Base-by-base conservation (phyloP, 148 eudicot genomes). In the Arbutus unedo region DNA sequence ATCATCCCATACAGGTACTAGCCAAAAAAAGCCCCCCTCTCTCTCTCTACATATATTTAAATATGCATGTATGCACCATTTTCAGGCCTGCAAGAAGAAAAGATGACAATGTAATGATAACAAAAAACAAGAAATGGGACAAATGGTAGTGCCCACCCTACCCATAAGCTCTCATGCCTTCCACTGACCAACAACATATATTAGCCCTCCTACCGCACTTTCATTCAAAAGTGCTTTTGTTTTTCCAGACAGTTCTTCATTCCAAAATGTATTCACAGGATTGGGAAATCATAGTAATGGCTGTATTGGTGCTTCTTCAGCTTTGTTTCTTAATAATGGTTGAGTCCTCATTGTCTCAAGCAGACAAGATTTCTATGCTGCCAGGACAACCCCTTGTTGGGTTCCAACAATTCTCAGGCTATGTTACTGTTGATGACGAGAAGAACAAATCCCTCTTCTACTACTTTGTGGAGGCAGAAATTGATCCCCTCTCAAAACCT, bases 391-490 rank as follows among this genome's bases (percentile, higher is more conserved):
- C 98, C 44, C 57, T 81, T 82, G 98, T 95, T 43, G 89, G 82
- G n/a, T 95, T 95, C 82, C 90, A 91, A 14, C 98, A 95, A 54
- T 95, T 71, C 82, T 85, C 95, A 77, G 98, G 98, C 16, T 95
- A 95, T 88, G 93, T 95, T 2, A 89, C 90, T 79, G 94, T 95
- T 43, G 98, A 93, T 91, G 86, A 85, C 23, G 91, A 79, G 74
- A 92, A 89, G 60, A 89, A 93, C 6, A 95, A 85, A 41, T 82
- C 92, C 60, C 82, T 95, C 13, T 95, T 95, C 88, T 96, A 94
- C 87, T 96, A 96, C 90, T 93, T 96, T 88, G 98, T 90, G 80
- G 99, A 96, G 84, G 97, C 99, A 19, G 90, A 94, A 82, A 3
- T 85, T 55, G 93, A 93, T 79, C 92, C 97, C 9, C 74, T 77